Percentiles rank a stretch among this genome's conserved stretches.
Evolutionary conservation across 768 basidiomycete genomes (phyloP).

Genomic region (Gelatoporia subvermispora): DNA sequence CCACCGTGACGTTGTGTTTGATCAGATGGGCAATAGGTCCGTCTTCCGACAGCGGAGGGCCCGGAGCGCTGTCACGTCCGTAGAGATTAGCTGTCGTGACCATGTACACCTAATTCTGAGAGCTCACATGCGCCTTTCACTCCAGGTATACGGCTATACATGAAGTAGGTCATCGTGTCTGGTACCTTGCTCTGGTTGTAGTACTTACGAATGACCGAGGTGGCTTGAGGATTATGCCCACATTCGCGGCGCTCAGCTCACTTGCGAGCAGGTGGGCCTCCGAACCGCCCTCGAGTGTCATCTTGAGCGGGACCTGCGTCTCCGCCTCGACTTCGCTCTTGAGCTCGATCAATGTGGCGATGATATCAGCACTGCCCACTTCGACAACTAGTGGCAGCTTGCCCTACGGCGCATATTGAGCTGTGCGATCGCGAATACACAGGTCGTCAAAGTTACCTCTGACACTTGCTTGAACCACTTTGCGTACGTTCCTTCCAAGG

Average conservation of each 20-base stretch:
- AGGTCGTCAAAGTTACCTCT: slow-evolving; percentile 13
- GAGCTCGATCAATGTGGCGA: slow-evolving; percentile 61
- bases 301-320: slow-evolving; percentile 23
- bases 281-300: slow-evolving; percentile 52
- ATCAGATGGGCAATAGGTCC: slow-evolving; percentile 49
- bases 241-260: slow-evolving; percentile 52
- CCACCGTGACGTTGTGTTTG: slow-evolving; percentile 59
- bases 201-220: slow-evolving; percentile 47
- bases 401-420: slow-evolving; percentile 35
- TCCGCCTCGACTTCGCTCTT: slow-evolving; percentile 46
- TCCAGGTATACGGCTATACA: slow-evolving; percentile 51
- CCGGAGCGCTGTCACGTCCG: slow-evolving; percentile 47
- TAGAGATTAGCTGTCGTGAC: neutral
- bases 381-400: slow-evolving; percentile 58
- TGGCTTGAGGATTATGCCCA: slow-evolving; percentile 69
- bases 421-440: neutral
- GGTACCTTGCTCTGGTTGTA: too few relatives aligned
- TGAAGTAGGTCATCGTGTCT: too few relatives aligned
- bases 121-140: slow-evolving; percentile 55
- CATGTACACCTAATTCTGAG: slow-evolving; percentile 3
- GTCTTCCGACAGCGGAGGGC: slow-evolving; percentile 59
- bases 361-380: slow-evolving; percentile 70
- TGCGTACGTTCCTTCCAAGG: slow-evolving; percentile 22
- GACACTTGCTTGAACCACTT: slow-evolving; percentile 30
- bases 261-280: slow-evolving; percentile 63